Conservation (phyloP, 108 stramenopile species). For the Skeletonema marinoi region DNA sequence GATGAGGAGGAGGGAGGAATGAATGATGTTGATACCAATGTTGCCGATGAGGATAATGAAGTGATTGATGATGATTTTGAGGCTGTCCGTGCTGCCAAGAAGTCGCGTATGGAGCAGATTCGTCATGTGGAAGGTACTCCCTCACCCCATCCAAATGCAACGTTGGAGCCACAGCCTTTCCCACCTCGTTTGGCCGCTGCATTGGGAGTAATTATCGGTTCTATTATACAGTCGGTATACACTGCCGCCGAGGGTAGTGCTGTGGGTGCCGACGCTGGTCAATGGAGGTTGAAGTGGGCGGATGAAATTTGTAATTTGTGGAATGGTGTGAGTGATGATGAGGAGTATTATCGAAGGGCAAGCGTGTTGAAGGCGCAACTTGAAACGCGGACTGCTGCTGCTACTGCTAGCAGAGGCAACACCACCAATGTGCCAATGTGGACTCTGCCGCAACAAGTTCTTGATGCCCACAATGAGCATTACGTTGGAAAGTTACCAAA, state of each 20-base stretch:
- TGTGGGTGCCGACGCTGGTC: slow-evolving; percentile 75
- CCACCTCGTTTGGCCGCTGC: slow-evolving; percentile 78
- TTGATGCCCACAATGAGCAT: slow-evolving; percentile 28
- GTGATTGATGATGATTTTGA: slow-evolving; percentile 63
- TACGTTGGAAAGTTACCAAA: slow-evolving; percentile 42
- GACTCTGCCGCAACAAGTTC: slow-evolving; percentile 36
- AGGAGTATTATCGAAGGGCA: slow-evolving; percentile 59
- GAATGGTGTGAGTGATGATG: slow-evolving; percentile 60
- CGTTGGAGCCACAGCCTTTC: slow-evolving; percentile 36
- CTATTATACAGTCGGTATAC: slow-evolving; percentile 68
- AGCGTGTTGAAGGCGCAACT: slow-evolving; percentile 12
- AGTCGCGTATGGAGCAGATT: slow-evolving; percentile 35
- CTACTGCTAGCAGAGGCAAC: neutral
- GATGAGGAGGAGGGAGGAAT: slow-evolving; percentile 18
- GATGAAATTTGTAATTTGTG: slow-evolving; percentile 73
- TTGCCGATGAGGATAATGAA: slow-evolving; percentile 55
- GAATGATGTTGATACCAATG: slow-evolving; percentile 20
- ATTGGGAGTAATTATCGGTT: slow-evolving; percentile 77
- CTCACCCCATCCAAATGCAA: neutral
- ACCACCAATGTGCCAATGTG: slow-evolving; percentile 1
- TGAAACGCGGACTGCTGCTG: neutral
- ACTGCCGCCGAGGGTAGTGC: slow-evolving; percentile 75
- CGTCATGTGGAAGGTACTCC: slow-evolving; percentile 22
- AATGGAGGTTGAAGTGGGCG: slow-evolving; percentile 79
- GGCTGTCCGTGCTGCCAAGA: slow-evolving; percentile 57